These are phyloP conservation scores for Penstemon newberryi DNA, from an alignment of 257 asterid species.

Conservation along the genomic window DNA sequence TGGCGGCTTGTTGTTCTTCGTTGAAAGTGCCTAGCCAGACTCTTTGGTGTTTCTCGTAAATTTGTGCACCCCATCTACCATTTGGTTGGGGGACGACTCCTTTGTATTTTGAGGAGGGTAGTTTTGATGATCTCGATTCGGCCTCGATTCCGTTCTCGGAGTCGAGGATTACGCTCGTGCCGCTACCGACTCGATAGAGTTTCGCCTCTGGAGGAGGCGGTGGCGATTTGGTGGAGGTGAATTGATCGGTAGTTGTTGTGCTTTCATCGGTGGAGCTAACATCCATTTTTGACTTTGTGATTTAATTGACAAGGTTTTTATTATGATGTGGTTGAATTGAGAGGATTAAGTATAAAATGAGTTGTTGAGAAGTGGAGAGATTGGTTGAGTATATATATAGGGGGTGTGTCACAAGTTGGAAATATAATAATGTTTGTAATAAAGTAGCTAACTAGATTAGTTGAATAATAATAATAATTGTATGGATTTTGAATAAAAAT, in stretches of 20 bases:
- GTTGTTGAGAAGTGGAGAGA: slow-evolving; percentile 17
- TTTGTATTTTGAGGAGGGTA: slow-evolving; percentile 83
- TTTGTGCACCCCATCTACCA: slow-evolving; percentile 98
- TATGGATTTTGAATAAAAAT: slow-evolving; percentile 17
- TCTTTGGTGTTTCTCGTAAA: slow-evolving; percentile 83
- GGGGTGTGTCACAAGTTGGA: slow-evolving; percentile 12
- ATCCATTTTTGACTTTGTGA: slow-evolving; percentile 41
- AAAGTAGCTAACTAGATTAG: not conserved
- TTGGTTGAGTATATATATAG: slow-evolving; percentile 30
- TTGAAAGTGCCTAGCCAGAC: slow-evolving; percentile 92
- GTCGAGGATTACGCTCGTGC: slow-evolving; percentile 58
- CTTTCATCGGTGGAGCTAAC: slow-evolving; percentile 53
- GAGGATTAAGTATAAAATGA: not conserved
- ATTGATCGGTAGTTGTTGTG: slow-evolving; percentile 57
- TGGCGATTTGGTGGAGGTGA: slow-evolving; percentile 32
- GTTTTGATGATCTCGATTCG: slow-evolving; percentile 57
- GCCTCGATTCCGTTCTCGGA: slow-evolving; percentile 65
- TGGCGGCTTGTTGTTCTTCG: slow-evolving; percentile 78
- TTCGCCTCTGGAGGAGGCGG: slow-evolving; percentile 37
- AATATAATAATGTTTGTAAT: slow-evolving; percentile 17
- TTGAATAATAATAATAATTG: not conserved
- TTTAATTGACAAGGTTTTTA: too few relatives aligned
- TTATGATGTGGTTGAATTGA: not conserved
- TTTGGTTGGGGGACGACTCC: slow-evolving; percentile 98
- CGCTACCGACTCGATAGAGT: slow-evolving; percentile 66